phyloP scores from a whole-genome alignment of 140 eudicot genomes.

The Eryngium alpinum region DNA sequence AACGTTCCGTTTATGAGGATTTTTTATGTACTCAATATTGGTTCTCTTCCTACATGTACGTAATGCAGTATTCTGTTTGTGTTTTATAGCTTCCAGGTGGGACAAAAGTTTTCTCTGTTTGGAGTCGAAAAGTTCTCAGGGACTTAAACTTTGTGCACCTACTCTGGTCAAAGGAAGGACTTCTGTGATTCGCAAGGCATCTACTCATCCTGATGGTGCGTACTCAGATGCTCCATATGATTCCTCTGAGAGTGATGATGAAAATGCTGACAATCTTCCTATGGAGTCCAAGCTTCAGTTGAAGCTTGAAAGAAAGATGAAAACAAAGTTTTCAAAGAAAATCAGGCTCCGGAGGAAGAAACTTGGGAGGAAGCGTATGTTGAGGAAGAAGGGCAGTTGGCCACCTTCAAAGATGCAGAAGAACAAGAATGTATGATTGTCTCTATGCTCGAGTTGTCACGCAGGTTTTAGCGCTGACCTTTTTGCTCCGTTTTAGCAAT shows the following conservation, averaged over 20 bases:
- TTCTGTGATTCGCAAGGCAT: slow-evolving; percentile 42
- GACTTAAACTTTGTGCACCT: slow-evolving; percentile 27
- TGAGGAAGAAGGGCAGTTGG: slow-evolving; percentile 97
- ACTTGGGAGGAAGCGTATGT: slow-evolving; percentile 73
- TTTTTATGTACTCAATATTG: background rate
- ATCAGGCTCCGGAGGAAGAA: slow-evolving; percentile 70
- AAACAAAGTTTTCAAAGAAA: slow-evolving; percentile 82
- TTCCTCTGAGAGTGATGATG: slow-evolving; percentile 42
- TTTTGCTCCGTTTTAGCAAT: background rate
- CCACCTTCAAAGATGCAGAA: slow-evolving; percentile 97
- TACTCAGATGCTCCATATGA: slow-evolving; percentile 33
- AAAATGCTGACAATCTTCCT: slow-evolving; percentile 51
- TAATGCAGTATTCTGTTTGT: background rate
- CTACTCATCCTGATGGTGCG: slow-evolving; percentile 38
- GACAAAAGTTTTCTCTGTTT: slow-evolving; percentile 25
- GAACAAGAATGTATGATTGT: slow-evolving; percentile 62
- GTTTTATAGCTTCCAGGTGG: slow-evolving; percentile 38
- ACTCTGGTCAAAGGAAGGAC: slow-evolving; percentile 29
- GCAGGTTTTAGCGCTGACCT: slow-evolving; percentile 5
- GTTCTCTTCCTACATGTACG: background rate
- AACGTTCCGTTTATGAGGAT: background rate
- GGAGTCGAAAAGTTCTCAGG: slow-evolving; percentile 24
- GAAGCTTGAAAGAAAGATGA: slow-evolving; percentile 55
- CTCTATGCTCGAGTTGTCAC: background rate
- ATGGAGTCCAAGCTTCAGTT: slow-evolving; percentile 74